Evolutionary conservation across 2,329 filamentous ascomycete genomes (phyloP), one percentile per base, ranked within the genome.

Genomic region (Stachybotrys chlorohalonatus): DNA sequence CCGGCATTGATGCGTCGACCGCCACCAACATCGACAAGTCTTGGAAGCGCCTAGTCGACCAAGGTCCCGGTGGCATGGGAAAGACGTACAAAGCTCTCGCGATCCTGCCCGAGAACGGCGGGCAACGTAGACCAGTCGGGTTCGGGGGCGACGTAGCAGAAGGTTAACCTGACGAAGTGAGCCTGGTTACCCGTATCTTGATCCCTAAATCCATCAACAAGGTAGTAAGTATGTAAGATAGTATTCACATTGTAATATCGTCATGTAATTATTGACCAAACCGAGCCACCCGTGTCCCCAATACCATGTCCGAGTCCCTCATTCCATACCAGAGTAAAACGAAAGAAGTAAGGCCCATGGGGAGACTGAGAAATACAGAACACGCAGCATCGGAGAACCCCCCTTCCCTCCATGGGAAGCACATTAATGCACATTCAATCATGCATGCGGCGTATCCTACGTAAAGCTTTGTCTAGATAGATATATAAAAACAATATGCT

Each of bases 31-130:
- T 96, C 36, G 84, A 90, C 59, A 81, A 76, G 58, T 86, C 87
- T 0, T 95, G 90, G 83, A 86, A 83, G 72, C 78, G 94, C 57
- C 74, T 99, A 52, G 83, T 96, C n/a, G 92, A 96, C 68, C 78
- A 84, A 47, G 86, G 89, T 0, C 87, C 85, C 1, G 84, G 83
- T 52, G 93, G 91, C 0, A 99, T 99, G 94, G 94, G 94, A 0
- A 92, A 86, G 73, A 75, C 96, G 24, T 99, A 99, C 70, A 96
- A 97, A 73, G 92, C 84, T 30, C 79, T 99, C 79, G 89, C 92
- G 11, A 90, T 99, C 63, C 67, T 97, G 63, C 94, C 94, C 0
- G 87, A 92, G 70, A 89, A 88, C 59, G 80, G 78, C 42, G 86
- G 87, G 1, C 79, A 75, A 57, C 83, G 91, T 63, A 80, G 86